Evolutionary conservation across 2,329 filamentous ascomycete species (phyloP), one percentile per base, ranked within the genome.

Genomic region (Coniella vitis): DNA sequence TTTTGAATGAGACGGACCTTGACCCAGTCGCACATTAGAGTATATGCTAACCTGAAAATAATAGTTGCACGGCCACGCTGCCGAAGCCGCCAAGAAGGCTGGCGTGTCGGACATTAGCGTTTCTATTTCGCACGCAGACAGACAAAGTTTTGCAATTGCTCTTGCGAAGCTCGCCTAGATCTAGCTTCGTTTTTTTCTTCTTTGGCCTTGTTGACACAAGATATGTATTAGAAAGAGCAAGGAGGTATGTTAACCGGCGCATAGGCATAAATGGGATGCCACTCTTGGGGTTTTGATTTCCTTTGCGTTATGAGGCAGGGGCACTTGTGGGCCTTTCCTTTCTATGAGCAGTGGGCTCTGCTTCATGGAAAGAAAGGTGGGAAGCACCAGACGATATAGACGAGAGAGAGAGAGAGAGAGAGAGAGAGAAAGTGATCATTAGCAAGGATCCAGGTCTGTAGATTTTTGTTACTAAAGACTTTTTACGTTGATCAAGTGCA

Each of bases 61-160:
- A 57, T 61, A 96, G 89, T 81, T 98, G 40, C 85, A 91, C 58
- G 93, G 91, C 57, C 81, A 87, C 54, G 93, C 93, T 46, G 82
- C 89, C 54, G 70, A 79, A 45, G 89, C 88, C 47, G 93, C 93
- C n/a, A 83, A 86, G 65, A 78, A 87, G 66, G 89, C 86, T 21
- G 89, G 90, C 54, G 83, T 97, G 38, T 95, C 91, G 75, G 82
- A 83, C 48, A 84, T 97, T 56, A 91, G 78, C 56, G 86, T 98
- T 58, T 95, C 90, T 63, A 96, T 98, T 63, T 96, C 91, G 60
- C 94, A 98, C 70, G 93, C 87, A 35, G 91, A 97, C 59, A 84
- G 78, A 51, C 93, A 98, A 70, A 90, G 93, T 53, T 90, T 97
- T 61, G 91, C 93, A 39, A 87, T 98, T 61, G 93, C 94, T 2